These are phyloP conservation scores for Drosera spatulata DNA, from an alignment of 179 eudicot genomes.

Conservation along the genomic window DNA sequence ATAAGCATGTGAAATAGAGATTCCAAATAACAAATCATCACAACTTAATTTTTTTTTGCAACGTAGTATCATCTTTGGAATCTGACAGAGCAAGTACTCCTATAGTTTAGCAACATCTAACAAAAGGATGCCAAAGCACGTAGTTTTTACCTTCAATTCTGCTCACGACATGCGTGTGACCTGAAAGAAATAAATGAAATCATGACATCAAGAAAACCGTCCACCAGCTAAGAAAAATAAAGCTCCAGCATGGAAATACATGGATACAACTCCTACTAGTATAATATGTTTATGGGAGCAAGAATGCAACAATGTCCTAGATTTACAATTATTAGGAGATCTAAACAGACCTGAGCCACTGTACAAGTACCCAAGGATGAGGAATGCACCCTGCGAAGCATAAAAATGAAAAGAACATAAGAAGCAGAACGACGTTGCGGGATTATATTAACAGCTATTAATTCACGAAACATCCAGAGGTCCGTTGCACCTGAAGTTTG, in stretches of 20 bases:
- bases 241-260: not conserved
- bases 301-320: not conserved
- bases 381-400: constrained; percentile 52
- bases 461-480: not conserved
- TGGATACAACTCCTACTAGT: not conserved
- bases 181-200: constrained; percentile 22
- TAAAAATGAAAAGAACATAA: constrained; percentile 4
- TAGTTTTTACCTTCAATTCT: constrained; percentile 32
- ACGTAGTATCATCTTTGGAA: too few relatives aligned
- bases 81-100: too few relatives aligned
- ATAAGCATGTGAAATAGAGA: not conserved
- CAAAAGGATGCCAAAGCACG: too few relatives aligned
- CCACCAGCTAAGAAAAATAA: too few relatives aligned
- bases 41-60: too few relatives aligned
- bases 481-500: not conserved
- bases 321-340: not conserved
- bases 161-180: constrained; percentile 26
- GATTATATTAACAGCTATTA: not conserved
- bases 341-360: constrained; percentile 61
- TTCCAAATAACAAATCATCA: too few relatives aligned
- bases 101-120: too few relatives aligned
- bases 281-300: not conserved
- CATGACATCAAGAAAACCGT: constrained; percentile 1
- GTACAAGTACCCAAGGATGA: constrained; percentile 51
- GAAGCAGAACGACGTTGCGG: not conserved